Evolutionary conservation across 306 rosid genomes (phyloP).

Genomic region (Lablab purpureus): DNA sequence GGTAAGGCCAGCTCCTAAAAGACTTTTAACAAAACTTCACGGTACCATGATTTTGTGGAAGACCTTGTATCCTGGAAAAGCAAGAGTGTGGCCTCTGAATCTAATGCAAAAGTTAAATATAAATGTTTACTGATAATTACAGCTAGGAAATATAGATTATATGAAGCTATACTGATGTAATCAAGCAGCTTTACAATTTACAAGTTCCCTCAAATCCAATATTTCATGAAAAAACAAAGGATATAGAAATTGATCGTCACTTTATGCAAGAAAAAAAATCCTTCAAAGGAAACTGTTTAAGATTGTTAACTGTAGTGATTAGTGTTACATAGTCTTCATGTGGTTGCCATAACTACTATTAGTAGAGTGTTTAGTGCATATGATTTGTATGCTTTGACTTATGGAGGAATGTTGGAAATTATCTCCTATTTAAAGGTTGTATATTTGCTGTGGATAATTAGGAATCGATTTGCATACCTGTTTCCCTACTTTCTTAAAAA

Average conservation of each 20-base stretch:
- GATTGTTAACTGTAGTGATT: not conserved
- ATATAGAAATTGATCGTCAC: not conserved
- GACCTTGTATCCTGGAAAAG: not conserved
- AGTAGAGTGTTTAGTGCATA: not conserved
- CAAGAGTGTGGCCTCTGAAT: not conserved
- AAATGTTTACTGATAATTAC: not conserved
- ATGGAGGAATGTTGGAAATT: not conserved
- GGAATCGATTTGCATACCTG: not conserved
- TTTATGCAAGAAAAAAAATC: not conserved
- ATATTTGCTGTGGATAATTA: not conserved
- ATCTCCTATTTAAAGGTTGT: not conserved
- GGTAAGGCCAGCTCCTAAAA: not conserved
- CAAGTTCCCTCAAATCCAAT: not conserved
- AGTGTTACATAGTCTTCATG: not conserved
- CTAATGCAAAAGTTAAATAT: not conserved
- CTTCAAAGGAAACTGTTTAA: not conserved
- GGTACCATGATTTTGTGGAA: not conserved
- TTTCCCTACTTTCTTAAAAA: not conserved
- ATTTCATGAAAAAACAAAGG: not conserved
- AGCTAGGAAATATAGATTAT: not conserved
- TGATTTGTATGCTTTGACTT: not conserved
- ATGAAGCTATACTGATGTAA: not conserved
- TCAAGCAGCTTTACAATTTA: not conserved
- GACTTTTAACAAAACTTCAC: not conserved
- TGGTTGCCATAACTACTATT: not conserved